Evolutionary conservation across 2,329 filamentous ascomycete genomes (phyloP), one percentile per base, ranked within the genome.

Genomic region (Harringtonia aguacate): DNA sequence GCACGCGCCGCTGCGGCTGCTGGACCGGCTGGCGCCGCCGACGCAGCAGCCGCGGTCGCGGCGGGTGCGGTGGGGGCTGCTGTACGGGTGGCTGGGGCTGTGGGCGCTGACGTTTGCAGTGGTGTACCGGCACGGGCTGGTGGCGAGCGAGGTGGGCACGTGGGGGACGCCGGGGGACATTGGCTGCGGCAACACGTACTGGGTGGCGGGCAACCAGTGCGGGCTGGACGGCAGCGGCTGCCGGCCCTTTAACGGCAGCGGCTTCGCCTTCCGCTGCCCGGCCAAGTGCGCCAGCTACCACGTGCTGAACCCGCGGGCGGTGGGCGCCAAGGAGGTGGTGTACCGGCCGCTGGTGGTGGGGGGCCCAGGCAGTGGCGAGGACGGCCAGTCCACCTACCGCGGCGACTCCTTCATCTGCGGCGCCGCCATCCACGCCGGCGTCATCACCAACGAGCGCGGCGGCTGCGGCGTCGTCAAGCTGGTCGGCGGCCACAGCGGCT

Each of bases 321-420:
- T 92, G 5, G 86, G 86, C 29, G 74, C 78, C 50, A 70, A 81
- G 52, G 75, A 81, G 51, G 65, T 85, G 41, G 66, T 74, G 37
- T 86, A 86, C 56, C 64, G 62, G 21, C 66, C 78, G 1, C 58
- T 86, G n/a, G 73, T 87, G 3, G 68, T 87, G 22, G 83, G 83
- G n/a, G 82, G 82, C 0, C 76, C 77, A 0, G 61, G 67, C 6
- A 61, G 63, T 39, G 63, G 70, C 24, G 53, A 55, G 7, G 60
- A 56, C 27, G 57, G 63, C 17, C 35, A 29, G 10, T 50, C 61
- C 28, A 73, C 81, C 20, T 97, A 97, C 60, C 83, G 92, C 17
- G 87, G 84, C 17, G 85, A 90, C 62, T 87, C 83, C 18, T 86
- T 86, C 61, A 76, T 90, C 46, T 90, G 85, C 56, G 77, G 77